These are phyloP conservation scores for Allium cepa DNA, from an alignment of 106 monocot species.

Conservation along the genomic window DNA sequence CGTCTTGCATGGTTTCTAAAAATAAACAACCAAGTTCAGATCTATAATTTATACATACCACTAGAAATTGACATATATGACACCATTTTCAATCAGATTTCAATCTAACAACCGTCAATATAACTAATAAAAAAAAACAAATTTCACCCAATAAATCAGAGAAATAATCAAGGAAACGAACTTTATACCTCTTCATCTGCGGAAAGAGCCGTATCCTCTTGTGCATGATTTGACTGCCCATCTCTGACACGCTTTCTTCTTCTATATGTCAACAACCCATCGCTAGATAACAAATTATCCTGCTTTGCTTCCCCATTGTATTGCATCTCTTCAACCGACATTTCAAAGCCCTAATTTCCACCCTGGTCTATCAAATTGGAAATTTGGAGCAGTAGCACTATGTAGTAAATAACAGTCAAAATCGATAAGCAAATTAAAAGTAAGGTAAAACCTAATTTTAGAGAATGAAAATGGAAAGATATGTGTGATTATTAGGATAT, in stretches of 20 bases:
- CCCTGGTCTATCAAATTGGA: neutral
- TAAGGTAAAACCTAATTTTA: too few species aligned
- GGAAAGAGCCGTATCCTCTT: neutral
- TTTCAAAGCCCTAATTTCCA: slow-evolving; percentile 4
- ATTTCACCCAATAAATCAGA: too few species aligned
- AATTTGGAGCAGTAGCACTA: neutral
- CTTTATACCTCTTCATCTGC: slow-evolving; percentile 5
- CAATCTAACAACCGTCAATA: too few species aligned
- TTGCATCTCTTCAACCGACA: slow-evolving; percentile 8
- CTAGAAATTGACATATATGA: too few species aligned
- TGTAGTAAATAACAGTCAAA: neutral
- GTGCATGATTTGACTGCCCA: neutral
- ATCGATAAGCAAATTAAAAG: neutral
- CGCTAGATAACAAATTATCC: slow-evolving; percentile 6
- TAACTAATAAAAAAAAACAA: too few species aligned
- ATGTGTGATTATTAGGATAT: too few species aligned
- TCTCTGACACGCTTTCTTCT: slow-evolving; percentile 16
- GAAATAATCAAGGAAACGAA: neutral
- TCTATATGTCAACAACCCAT: slow-evolving; percentile 16
- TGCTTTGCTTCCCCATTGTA: slow-evolving; percentile 9
- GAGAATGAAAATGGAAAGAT: too few species aligned
- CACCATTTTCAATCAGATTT: too few species aligned
- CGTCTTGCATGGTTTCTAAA: too few species aligned
- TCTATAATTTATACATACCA: too few species aligned
- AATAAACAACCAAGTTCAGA: too few species aligned